phyloP scores from a whole-genome alignment of 1,284 basidiomycete species.

The Hymenochaete sp. region DNA sequence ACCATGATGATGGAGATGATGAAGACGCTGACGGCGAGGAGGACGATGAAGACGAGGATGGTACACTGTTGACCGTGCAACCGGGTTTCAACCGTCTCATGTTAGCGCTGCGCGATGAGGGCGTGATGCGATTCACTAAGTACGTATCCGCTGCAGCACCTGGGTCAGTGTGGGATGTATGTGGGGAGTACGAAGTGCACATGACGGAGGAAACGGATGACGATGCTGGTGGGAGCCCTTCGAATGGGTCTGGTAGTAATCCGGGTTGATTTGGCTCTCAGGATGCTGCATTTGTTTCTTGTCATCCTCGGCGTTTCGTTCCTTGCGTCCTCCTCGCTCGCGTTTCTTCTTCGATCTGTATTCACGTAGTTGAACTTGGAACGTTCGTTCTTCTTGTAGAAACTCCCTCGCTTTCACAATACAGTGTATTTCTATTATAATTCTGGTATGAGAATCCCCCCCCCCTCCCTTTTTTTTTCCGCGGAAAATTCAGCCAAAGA shows the following conservation, averaged over 20 bases:
- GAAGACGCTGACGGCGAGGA: slow-evolving; percentile 22
- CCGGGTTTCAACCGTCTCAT: slow-evolving; percentile 88
- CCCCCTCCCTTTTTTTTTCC: neutral
- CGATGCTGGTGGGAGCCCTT: neutral
- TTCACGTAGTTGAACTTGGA: neutral
- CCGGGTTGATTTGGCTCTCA: neutral
- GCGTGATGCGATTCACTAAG: slow-evolving; percentile 91
- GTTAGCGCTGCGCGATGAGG: slow-evolving; percentile 86
- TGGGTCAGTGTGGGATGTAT: slow-evolving; percentile 86
- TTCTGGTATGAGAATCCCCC: neutral
- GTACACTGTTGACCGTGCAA: slow-evolving; percentile 82
- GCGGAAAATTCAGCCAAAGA: neutral
- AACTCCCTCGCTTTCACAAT: neutral
- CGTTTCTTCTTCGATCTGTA: too few species aligned
- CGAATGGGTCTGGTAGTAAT: neutral
- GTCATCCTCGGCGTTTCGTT: neutral
- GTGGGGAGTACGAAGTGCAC: slow-evolving; percentile 77
- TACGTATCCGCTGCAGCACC: slow-evolving; percentile 84
- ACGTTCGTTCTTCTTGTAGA: neutral
- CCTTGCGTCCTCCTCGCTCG: too few species aligned
- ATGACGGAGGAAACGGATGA: slow-evolving; percentile 14
- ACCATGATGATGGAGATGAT: slow-evolving; percentile 1
- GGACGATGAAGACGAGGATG: slow-evolving; percentile 59
- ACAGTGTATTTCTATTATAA: too few species aligned
- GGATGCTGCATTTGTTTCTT: neutral